These are phyloP conservation scores for Trichocladium antarcticum DNA, from an alignment of 495 filamentous ascomycete genomes.

Conservation along the genomic window DNA sequence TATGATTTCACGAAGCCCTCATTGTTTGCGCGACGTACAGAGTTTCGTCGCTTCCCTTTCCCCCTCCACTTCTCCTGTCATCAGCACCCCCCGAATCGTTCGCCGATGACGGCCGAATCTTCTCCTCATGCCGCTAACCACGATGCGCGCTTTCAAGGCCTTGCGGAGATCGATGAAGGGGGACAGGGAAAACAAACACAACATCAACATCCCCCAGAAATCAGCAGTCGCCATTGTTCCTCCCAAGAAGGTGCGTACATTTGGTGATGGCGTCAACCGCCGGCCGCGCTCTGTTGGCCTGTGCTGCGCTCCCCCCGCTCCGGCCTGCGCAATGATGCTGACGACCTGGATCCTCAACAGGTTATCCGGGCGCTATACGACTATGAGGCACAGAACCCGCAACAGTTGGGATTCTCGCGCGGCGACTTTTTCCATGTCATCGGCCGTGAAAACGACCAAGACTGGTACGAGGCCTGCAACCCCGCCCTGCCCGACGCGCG, in stretches of 20 bases:
- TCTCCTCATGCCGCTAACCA: conserved; percentile 23
- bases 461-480: conserved; percentile 99
- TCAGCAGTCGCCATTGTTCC: conserved; percentile 89
- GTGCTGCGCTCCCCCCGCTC: not conserved
- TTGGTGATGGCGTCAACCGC: conserved; percentile 11
- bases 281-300: conserved; percentile 1
- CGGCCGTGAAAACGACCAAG: conserved; percentile 81
- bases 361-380: conserved; percentile 96
- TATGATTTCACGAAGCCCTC: not conserved
- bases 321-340: conserved; percentile 9
- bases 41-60: not conserved
- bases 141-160: conserved; percentile 47
- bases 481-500: conserved; percentile 77
- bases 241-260: conserved; percentile 75
- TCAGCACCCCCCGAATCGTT: not conserved
- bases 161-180: conserved; percentile 73
- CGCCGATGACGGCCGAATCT: not conserved
- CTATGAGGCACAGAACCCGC: conserved; percentile 62
- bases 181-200: conserved; percentile 66
- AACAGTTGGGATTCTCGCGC: conserved; percentile 81
- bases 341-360: conserved; percentile 37
- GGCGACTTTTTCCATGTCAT: conserved; percentile 99
- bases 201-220: conserved; percentile 84
- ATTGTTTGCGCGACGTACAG: not conserved
- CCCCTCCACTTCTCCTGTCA: not conserved